Evolutionary conservation across 1,284 basidiomycete species (phyloP), one percentile per base, ranked within the genome.

Genomic region (Irpex rosettiformis): DNA sequence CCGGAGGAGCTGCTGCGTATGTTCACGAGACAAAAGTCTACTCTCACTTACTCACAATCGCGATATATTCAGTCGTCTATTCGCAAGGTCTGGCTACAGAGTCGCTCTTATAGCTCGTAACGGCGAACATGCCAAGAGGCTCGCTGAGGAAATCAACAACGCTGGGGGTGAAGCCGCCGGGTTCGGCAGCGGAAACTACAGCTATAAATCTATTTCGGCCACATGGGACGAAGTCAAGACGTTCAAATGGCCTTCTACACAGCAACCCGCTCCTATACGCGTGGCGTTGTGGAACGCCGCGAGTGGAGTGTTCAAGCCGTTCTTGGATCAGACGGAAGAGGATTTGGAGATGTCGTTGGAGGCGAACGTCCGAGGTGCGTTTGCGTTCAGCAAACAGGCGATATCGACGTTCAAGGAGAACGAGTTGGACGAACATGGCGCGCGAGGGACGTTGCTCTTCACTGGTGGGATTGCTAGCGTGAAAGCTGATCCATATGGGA

Each of bases 381-480:
- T 89, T 56, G 79, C 86, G 0, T 93, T 93, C 68, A 73, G 90
- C 3, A 81, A 81, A 29, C 81, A 84, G 58, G 81, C 80, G 2
- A 79, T 93, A 56, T 66, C 81, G 25, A 76, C 80, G 6, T 86
- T 92, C 75, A 81, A 84, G 65, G 77, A 79, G 57, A 88, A 88
- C 64, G 76, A 79, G 13, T 64, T 85, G 16, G 78, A 77, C 54
- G 75, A 73, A 43, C 67, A 65, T 1, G 79, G 79, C 2, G 70
- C 75, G 67, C 76, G 81, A 11, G 90, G 90, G 11, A 84, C 86
- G 1, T 71, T 93, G 52, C 79, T 93, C 30, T 89, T 92, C 69
- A 93, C 91, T 0, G 90, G 90, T 2, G 90, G 91, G 10, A 92
- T 90, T 10, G 82, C 87, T 0, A 80, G 83, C 55, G 61, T 82